Evolutionary conservation across 1,139 yeast species (phyloP).

Genomic region (Candida anutae): DNA sequence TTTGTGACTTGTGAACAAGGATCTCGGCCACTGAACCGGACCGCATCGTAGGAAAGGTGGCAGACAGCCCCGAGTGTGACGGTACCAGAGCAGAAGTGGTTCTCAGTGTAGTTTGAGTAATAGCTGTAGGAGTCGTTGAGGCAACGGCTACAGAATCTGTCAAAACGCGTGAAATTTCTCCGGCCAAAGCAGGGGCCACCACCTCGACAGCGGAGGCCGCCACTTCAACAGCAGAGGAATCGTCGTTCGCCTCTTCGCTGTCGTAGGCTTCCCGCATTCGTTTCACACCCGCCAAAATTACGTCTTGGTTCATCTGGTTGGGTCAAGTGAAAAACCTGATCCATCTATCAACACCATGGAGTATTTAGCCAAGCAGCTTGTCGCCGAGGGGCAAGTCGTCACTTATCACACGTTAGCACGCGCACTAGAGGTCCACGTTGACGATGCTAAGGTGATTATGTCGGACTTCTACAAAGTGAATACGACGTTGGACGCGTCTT

Average conservation of each 20-base stretch:
- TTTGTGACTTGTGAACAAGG: slow-evolving; percentile 30
- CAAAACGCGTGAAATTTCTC: neutral
- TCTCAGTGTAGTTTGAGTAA: neutral
- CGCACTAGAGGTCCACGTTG: slow-evolving; percentile 18
- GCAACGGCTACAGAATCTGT: neutral
- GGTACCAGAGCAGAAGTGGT: neutral
- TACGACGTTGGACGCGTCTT: slow-evolving; percentile 25
- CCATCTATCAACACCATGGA: too few species aligned
- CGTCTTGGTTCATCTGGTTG: too few species aligned
- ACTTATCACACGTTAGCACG: slow-evolving; percentile 26
- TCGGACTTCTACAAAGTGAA: slow-evolving; percentile 26
- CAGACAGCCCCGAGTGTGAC: too few species aligned
- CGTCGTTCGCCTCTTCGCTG: slow-evolving; percentile 1
- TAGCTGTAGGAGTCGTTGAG: neutral
- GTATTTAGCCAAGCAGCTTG: slow-evolving; percentile 19
- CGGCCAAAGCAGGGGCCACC: neutral
- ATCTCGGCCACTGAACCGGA: slow-evolving; percentile 15
- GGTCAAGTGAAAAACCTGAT: neutral
- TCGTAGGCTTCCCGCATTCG: slow-evolving; percentile 35
- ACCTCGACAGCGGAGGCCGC: slow-evolving; percentile 1
- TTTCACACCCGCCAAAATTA: slow-evolving; percentile 38
- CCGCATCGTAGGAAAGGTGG: too few species aligned
- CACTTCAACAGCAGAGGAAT: neutral
- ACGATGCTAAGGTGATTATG: slow-evolving; percentile 22
- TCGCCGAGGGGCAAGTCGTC: slow-evolving; percentile 18